Conservation (phyloP, 306 rosid species). For the Mucuna pruriens region DNA sequence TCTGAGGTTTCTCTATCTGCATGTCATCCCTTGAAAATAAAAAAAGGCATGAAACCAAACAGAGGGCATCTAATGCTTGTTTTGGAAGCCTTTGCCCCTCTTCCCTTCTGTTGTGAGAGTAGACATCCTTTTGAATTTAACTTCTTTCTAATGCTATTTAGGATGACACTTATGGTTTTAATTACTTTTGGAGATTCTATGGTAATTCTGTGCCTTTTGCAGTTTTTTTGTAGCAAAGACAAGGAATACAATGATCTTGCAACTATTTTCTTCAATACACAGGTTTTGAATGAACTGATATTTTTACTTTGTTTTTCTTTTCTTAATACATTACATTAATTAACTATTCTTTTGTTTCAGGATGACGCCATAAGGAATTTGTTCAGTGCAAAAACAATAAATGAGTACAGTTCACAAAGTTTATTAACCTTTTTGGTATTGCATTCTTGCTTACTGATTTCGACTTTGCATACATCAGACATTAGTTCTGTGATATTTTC, state of each 20-base stretch:
- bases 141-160: constrained; percentile 31
- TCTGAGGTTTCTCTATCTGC: constrained; percentile 7
- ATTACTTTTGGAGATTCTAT: constrained; percentile 24
- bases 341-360: constrained; percentile 56
- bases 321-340: constrained; percentile 14
- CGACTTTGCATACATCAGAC: constrained; percentile 2
- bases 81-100: background rate
- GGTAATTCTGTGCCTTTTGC: constrained; percentile 42
- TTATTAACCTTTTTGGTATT: constrained; percentile 93
- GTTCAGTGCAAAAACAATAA: constrained; percentile 96
- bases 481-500: constrained; percentile 19
- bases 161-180: constrained; percentile 26
- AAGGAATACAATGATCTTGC: constrained; percentile 98
- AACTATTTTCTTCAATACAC: constrained; percentile 95
- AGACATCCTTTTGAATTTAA: constrained; percentile 18
- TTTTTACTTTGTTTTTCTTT: constrained; percentile 33
- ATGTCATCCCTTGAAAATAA: background rate
- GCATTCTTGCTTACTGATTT: constrained; percentile 38
- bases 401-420: constrained; percentile 94
- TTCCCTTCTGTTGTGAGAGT: background rate
- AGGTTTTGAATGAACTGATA: constrained; percentile 57
- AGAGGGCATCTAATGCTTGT: constrained; percentile 8
- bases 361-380: constrained; percentile 99
- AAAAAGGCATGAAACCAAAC: background rate
- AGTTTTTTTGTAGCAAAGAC: constrained; percentile 91